Percentiles rank a stretch among this genome's conserved stretches.
These are phyloP conservation scores for Gynandropsis gynandra DNA, from an alignment of 345 rosid species.

Conservation along the genomic window DNA sequence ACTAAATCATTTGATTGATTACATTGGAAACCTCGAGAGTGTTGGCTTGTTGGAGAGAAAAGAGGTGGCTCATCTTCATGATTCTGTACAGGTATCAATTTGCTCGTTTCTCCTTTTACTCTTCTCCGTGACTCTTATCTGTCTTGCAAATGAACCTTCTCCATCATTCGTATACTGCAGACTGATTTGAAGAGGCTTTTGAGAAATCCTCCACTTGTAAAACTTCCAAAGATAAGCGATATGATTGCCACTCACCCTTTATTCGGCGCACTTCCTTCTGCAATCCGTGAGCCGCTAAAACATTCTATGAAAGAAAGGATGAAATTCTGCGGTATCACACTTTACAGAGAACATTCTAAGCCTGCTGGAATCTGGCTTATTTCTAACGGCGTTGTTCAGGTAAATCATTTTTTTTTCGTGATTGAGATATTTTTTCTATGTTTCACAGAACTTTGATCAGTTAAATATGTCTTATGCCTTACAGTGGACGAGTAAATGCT, in stretches of 20 bases:
- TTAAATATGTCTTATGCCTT: no score
- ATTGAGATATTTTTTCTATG: neutral
- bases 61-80: constrained; percentile 91
- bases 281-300: constrained; percentile 37
- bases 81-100: constrained; percentile 62
- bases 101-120: no score
- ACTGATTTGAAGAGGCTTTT: constrained; percentile 82
- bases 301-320: constrained; percentile 51
- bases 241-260: constrained; percentile 60
- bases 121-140: neutral
- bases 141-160: no score
- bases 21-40: constrained; percentile 78
- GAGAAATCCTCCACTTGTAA: constrained; percentile 82
- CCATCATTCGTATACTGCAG: constrained; percentile 32
- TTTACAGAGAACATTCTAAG: constrained; percentile 72
- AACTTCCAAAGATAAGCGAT: constrained; percentile 59
- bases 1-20: constrained; percentile 69
- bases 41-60: constrained; percentile 80
- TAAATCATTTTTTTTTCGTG: constrained; percentile 18
- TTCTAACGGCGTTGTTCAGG: constrained; percentile 87
- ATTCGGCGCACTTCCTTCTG: constrained; percentile 74
- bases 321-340: constrained; percentile 62
- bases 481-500: constrained; percentile 78
- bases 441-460: constrained; percentile 14
- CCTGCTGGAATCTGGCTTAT: constrained; percentile 89